These are phyloP conservation scores for Tulasnella sp. DNA, from an alignment of 768 basidiomycete species.

Conservation along the genomic window DNA sequence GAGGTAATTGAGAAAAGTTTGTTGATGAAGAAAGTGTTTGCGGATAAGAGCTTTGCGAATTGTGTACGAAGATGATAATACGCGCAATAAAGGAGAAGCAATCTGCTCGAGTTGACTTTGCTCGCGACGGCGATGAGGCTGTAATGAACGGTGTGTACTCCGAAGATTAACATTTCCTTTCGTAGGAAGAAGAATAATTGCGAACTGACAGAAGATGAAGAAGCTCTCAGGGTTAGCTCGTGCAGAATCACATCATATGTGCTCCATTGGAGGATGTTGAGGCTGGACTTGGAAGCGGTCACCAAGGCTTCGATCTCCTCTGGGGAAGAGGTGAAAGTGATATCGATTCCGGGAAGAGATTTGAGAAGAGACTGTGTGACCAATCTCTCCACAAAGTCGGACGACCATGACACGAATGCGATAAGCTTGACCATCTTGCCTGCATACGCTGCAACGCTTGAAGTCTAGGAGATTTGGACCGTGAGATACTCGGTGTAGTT, in stretches of 20 bases:
- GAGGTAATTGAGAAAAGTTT: constrained; percentile 53
- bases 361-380: neutral
- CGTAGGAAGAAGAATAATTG: neutral
- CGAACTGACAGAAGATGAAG: constrained; percentile 25
- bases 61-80: constrained; percentile 69
- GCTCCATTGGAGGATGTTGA: constrained; percentile 55
- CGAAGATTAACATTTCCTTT: neutral
- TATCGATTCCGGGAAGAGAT: neutral
- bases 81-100: neutral
- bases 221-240: constrained; percentile 45
- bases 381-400: constrained; percentile 38
- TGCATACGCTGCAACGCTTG: neutral
- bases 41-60: constrained; percentile 90
- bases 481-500: neutral
- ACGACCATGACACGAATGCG: constrained; percentile 43
- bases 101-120: neutral
- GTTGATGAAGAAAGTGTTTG: constrained; percentile 77
- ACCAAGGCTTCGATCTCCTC: neutral
- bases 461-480: neutral
- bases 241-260: constrained; percentile 83
- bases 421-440: neutral
- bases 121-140: neutral
- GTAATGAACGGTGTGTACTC: neutral
- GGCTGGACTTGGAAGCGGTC: constrained; percentile 14
- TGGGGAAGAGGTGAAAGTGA: neutral